Evolutionary conservation across 176 grass and related monocot genomes (phyloP).

Genomic region (Carex pumila): DNA sequence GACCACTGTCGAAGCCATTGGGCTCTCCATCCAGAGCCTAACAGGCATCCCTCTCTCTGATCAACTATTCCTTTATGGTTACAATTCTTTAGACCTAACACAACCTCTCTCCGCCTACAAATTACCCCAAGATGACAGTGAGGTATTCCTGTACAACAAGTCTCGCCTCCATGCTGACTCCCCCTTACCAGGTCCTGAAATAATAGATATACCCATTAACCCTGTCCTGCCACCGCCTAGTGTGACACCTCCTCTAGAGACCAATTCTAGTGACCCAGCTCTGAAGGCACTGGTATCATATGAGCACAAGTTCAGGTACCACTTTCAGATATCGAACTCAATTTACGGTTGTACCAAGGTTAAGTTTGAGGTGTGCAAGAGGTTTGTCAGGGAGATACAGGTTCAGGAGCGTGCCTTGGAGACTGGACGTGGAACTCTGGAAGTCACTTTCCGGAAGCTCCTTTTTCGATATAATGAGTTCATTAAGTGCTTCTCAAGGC

Average conservation of each 20-base stretch:
- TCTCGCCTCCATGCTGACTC: conserved; percentile 45
- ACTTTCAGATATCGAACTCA: conserved; percentile 78
- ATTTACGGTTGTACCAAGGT: conserved; percentile 43
- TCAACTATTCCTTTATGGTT: conserved; percentile 75
- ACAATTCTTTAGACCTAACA: conserved; percentile 57
- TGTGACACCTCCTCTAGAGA: conserved; percentile 30
- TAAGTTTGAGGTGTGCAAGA: conserved; percentile 63
- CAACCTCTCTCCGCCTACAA: conserved; percentile 68
- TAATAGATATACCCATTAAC: conserved; percentile 46
- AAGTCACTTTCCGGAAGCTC: conserved; percentile 66
- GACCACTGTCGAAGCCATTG: conserved; percentile 57
- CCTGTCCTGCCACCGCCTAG: conserved; percentile 38
- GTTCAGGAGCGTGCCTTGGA: conserved; percentile 87
- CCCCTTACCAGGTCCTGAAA: conserved; percentile 38
- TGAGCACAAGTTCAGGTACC: conserved; percentile 66
- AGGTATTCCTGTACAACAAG: conserved; percentile 97
- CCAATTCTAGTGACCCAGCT: conserved; percentile 58
- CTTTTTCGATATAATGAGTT: conserved; percentile 62
- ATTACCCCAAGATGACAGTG: conserved; percentile 67
- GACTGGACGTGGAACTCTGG: conserved; percentile 74
- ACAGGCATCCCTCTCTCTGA: conserved; percentile 47
- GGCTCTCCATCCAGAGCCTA: conserved; percentile 48
- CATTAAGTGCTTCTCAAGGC: conserved; percentile 54
- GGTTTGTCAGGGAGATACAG: conserved; percentile 68
- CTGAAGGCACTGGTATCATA: conserved; percentile 71